Percentiles rank a stretch among this genome's conserved stretches.
These are phyloP conservation scores for Sodiomyces alkalinus DNA, from an alignment of 2,329 filamentous ascomycete species.

Conservation along the genomic window DNA sequence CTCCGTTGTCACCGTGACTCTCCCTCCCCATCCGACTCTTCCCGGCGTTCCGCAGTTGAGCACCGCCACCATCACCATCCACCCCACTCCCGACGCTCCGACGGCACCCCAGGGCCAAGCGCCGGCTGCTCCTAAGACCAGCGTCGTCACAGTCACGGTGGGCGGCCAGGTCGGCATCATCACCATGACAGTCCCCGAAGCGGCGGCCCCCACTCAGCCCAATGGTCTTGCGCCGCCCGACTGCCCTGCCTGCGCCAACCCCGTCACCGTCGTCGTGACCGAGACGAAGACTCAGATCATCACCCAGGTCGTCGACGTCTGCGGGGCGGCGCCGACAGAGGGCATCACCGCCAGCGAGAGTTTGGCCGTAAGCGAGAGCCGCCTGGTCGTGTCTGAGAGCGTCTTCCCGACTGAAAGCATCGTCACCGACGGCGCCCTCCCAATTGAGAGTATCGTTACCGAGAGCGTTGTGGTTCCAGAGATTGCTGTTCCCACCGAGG, in stretches of 20 bases:
- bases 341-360: not conserved
- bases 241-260: slow-evolving; percentile 2
- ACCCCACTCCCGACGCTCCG: slow-evolving; percentile 2
- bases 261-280: slow-evolving; percentile 7
- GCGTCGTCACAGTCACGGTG: slow-evolving; percentile 7
- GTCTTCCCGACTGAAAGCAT: too few relatives aligned
- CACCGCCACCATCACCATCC: slow-evolving; percentile 6
- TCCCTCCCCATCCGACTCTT: slow-evolving; percentile 2
- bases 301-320: slow-evolving; percentile 2
- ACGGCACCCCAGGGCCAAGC: not conserved
- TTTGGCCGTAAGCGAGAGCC: too few relatives aligned
- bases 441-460: too few relatives aligned
- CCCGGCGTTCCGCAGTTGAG: slow-evolving; percentile 4
- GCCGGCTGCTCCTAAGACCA: not conserved
- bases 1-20: slow-evolving; percentile 7
- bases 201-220: slow-evolving; percentile 1
- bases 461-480: too few relatives aligned
- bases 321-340: not conserved
- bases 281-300: slow-evolving; percentile 4
- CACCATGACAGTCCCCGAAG: slow-evolving; percentile 6
- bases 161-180: slow-evolving; percentile 5
- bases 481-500: too few relatives aligned
- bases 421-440: too few relatives aligned
- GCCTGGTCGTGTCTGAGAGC: too few relatives aligned
- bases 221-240: not conserved